These are phyloP conservation scores for Neoboletus magnificus DNA, from an alignment of 768 basidiomycete species.

Conservation along the genomic window DNA sequence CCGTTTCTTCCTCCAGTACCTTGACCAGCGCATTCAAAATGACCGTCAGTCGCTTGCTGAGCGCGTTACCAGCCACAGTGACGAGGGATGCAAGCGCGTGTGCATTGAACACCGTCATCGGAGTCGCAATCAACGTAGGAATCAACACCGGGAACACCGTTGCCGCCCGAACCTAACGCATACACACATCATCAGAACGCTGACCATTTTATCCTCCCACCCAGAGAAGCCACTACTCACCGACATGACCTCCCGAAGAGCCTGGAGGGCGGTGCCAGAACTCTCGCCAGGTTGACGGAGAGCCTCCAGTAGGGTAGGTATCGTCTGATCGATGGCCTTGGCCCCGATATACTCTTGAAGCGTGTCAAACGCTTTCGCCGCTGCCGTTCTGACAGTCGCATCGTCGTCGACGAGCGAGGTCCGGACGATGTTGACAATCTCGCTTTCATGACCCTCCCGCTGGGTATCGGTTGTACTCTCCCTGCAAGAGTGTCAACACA, in stretches of 20 bases:
- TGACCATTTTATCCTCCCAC: background rate
- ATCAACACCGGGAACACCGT: conserved; percentile 98
- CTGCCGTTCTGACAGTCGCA: conserved; percentile 80
- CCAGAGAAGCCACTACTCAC: conserved; percentile 40
- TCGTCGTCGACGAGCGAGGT: conserved; percentile 86
- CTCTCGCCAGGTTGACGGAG: conserved; percentile 89
- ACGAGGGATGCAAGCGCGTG: conserved; percentile 87
- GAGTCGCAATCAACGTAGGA: conserved; percentile 84
- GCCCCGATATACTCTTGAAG: conserved; percentile 90
- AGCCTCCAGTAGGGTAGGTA: conserved; percentile 91
- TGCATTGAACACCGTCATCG: conserved; percentile 95
- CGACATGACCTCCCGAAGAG: conserved; percentile 90
- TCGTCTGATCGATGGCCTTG: conserved; percentile 93
- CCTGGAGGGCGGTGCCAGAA: conserved; percentile 94
- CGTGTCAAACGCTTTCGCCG: conserved; percentile 84
- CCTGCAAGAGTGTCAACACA: conserved; percentile 40
- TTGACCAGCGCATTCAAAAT: conserved; percentile 80
- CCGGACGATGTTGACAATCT: conserved; percentile 83
- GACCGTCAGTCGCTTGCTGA: conserved; percentile 77
- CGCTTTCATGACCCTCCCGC: conserved; percentile 83
- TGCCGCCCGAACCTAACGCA: conserved; percentile 75
- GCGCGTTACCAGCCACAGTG: conserved; percentile 86
- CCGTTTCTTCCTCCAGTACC: conserved; percentile 63
- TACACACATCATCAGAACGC: conserved; percentile 3
- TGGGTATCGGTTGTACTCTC: conserved; percentile 80